Evolutionary conservation across 495 filamentous ascomycete species (phyloP), one percentile per base, ranked within the genome.

Genomic region (Astrothelium macrocarpum): DNA sequence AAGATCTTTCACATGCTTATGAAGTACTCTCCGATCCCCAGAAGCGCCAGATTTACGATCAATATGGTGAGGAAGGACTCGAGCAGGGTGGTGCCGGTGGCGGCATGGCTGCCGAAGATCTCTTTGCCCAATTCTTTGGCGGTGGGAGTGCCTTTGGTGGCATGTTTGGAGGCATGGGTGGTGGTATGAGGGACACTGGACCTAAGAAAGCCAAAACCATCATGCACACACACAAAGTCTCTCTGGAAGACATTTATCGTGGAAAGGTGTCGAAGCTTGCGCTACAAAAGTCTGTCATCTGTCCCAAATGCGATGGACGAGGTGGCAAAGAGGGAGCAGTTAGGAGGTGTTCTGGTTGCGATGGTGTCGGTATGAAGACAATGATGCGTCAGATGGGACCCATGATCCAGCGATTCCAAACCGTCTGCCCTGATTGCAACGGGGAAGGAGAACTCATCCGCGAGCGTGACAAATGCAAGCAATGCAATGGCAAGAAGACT

Each of bases 381-480:
- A 97, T 99, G 93, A 97, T 97, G 94, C 89, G 94, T 70, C 95
- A 97, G 81, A 97, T 97, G 92, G 94, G 95, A 60, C 94, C 94
- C 60, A 99, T 99, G 94, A 97, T 97, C 72, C 95, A 97, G 78
- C 89, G 94, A 59, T 97, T 97, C 84, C 95, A 97, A 83, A 97
- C 95, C 23, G 91, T 97, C 65, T 99, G 94, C 84, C 90, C 91
- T 32, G 94, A 99, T 76, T 99, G 94, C 74, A 90, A 91, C 64
- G 94, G 94, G 65, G 95, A 97, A 75, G 91, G 95, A 59, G 95
- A 99, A 79, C 91, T 87, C 62, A 90, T 99, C 73, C 88, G 88
- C 67, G 94, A 97, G 59, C 91, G 92, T 80, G 95, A 97, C 76
- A 85, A 87, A 73, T 99, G 94, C 85, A 97, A 96, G 85, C 77